phyloP scores from a whole-genome alignment of 257 asterid genomes.

The Solanum gandarillasii region DNA sequence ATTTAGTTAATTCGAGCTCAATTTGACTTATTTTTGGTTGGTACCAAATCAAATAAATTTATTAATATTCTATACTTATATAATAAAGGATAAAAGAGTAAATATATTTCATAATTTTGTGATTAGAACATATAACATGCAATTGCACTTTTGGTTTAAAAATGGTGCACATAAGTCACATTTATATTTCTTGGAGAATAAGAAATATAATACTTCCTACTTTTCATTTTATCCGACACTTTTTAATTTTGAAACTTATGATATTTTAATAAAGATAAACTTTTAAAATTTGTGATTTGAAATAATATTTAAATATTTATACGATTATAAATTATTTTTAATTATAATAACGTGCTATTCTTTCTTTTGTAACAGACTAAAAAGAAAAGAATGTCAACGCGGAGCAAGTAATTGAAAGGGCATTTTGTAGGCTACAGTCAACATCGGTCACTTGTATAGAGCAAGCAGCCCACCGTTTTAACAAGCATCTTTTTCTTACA shows the following conservation, averaged over 20 bases:
- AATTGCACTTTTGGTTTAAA: too few relatives aligned
- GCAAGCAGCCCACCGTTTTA: neutral
- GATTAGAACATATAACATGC: neutral
- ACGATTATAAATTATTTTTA: too few relatives aligned
- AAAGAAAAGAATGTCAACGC: rapidly evolving
- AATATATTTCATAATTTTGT: neutral
- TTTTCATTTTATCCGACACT: too few relatives aligned
- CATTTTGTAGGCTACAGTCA: neutral
- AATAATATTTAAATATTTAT: rapidly evolving
- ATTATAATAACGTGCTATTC: too few relatives aligned
- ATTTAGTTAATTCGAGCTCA: too few relatives aligned
- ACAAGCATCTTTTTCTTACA: neutral
- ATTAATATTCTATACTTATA: too few relatives aligned
- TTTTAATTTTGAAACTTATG: too few relatives aligned
- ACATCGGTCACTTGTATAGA: neutral
- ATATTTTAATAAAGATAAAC: rapidly evolving
- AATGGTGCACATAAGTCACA: neutral
- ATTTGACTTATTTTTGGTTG: too few relatives aligned
- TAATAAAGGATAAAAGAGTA: neutral
- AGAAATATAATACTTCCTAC: neutral
- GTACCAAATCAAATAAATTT: neutral
- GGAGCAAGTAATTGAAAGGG: neutral
- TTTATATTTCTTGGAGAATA: neutral
- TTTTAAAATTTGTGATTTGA: too few relatives aligned
- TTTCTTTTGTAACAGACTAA: neutral